Percentiles rank a stretch among this genome's conserved stretches.
Conservation (phyloP, 352 stramenopile genomes). For the Pelagophyceae sp. region DNA sequence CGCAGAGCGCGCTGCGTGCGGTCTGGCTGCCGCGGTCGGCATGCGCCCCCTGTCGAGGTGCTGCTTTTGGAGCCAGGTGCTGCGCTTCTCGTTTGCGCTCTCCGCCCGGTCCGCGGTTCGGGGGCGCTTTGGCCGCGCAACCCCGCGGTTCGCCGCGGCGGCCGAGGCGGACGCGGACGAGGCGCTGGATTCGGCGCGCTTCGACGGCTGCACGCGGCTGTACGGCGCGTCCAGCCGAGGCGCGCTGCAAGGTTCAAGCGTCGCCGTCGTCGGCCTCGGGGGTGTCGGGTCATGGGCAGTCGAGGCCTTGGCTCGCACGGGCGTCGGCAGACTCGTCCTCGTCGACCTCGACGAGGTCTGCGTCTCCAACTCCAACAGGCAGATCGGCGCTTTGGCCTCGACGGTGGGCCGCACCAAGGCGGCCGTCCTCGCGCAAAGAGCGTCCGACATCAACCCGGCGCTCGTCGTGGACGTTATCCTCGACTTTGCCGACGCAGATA, state of each 20-base stretch:
- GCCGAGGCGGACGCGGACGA: not conserved
- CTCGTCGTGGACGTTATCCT: not conserved
- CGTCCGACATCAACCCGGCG: conserved; percentile 53
- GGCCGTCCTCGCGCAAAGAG: conserved; percentile 43
- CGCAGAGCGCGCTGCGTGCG: too few relatives aligned
- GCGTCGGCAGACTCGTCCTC: conserved; percentile 51
- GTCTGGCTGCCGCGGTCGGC: too few relatives aligned
- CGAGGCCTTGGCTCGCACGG: conserved; percentile 54
- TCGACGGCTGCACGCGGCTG: not conserved
- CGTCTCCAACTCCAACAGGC: conserved; percentile 59
- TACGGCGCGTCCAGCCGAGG: not conserved
- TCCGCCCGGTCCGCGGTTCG: too few relatives aligned
- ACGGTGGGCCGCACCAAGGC: conserved; percentile 55
- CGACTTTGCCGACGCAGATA: not conserved
- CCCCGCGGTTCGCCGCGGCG: too few relatives aligned
- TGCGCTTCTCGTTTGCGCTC: too few relatives aligned
- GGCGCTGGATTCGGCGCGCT: not conserved
- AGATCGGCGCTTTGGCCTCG: conserved; percentile 46
- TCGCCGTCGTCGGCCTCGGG: conserved; percentile 48
- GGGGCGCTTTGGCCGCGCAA: too few relatives aligned
- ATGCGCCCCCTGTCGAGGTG: too few relatives aligned
- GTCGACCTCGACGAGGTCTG: conserved; percentile 65
- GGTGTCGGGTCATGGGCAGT: conserved; percentile 59
- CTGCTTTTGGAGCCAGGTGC: too few relatives aligned
- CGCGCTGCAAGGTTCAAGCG: not conserved